A percentile compares a stretch with the other conserved stretches of the same genome.
These are phyloP conservation scores for Yamadazyma spencermartinsiae DNA, from an alignment of 1,139 yeast species.

Conservation along the genomic window DNA sequence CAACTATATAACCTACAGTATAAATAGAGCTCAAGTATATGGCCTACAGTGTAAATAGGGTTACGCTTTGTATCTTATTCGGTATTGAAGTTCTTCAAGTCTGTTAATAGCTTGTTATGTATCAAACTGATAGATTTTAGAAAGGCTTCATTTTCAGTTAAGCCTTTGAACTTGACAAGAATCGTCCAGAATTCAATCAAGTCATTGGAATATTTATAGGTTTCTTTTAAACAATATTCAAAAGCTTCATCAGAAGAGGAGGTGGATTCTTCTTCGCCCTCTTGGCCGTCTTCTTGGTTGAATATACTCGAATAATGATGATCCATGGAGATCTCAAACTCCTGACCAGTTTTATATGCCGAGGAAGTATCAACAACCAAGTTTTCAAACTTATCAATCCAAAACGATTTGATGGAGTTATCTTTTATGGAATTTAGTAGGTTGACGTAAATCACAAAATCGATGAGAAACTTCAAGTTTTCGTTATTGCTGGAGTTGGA, in stretches of 20 bases:
- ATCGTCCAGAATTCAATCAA: constrained; percentile 11
- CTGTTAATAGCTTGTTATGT: constrained; percentile 14
- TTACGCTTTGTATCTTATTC: no score
- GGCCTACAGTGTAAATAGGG: no score
- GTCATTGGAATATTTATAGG: constrained; percentile 9
- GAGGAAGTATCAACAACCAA: constrained; percentile 1
- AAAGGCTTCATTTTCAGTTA: constrained; percentile 9
- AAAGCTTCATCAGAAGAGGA: constrained; percentile 4
- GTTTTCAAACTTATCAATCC: constrained; percentile 20
- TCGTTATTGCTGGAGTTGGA: constrained; percentile 30
- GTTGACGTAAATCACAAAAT: constrained; percentile 25
- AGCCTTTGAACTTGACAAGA: constrained; percentile 4
- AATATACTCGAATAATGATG: constrained; percentile 23
- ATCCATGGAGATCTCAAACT: constrained; percentile 16
- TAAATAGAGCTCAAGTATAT: neutral
- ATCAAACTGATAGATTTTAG: constrained; percentile 13
- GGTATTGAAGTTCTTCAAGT: constrained; percentile 7
- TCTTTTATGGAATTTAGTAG: constrained; percentile 20
- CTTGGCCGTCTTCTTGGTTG: constrained; percentile 15
- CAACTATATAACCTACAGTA: constrained; percentile 1
- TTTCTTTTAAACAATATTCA: constrained; percentile 15
- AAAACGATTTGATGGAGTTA: constrained; percentile 22
- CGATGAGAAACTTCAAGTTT: constrained; percentile 28
- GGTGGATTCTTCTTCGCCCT: constrained; percentile 7
- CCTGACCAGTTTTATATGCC: constrained; percentile 3